Evolutionary conservation across 2,329 filamentous ascomycete species (phyloP), one percentile per base, ranked within the genome.

Genomic region (Venturiaceae sp.): DNA sequence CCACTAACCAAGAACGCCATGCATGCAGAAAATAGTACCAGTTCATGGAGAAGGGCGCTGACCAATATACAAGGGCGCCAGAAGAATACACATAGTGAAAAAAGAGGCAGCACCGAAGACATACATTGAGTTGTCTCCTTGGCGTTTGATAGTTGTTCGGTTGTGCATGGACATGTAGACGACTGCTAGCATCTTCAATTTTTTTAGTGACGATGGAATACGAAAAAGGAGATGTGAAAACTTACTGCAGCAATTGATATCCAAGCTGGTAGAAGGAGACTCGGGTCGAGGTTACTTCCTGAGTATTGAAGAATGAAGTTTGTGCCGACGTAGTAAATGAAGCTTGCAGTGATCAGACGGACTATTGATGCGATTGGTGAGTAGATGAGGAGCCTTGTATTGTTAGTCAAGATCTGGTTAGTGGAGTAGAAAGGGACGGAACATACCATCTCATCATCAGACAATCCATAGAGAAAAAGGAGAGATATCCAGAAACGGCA

Each of bases 401-500:
- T 23, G 11, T 56, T 11, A 56, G 36, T 21, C 13, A 53, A 56
- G 16, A 32, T 14, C 30, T 11, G 8, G 3, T 46, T 1, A 9
- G 23, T 6, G 26, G 7, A 13, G 16, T 8, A 16, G 21, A 7
- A 32, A n/a, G n/a, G n/a, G 16, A 13, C 19, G 13, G 21, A 5
- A 14, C 36, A 46, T 56, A 56, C 54, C 54, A 56, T 56, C 54
- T 21, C 54, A 56, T 56, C 54, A 56, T 56, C 28, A 56, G 36
- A 33, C 54, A 56, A 55, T 58, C 57, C 57, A 58, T 58, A 8
- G 57, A 53, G 50, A 58, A 58, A 30, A 58, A 58, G 23, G 57
- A 53, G n/a, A 58, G 26, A 50, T 58, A 58, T 36, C 57, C 57
- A 41, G 46, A 58, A 16, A 58, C 57, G 30, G 47, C 57, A 54